Conservation (phyloP, 305 asterid species). For the Striga hermonthica region DNA sequence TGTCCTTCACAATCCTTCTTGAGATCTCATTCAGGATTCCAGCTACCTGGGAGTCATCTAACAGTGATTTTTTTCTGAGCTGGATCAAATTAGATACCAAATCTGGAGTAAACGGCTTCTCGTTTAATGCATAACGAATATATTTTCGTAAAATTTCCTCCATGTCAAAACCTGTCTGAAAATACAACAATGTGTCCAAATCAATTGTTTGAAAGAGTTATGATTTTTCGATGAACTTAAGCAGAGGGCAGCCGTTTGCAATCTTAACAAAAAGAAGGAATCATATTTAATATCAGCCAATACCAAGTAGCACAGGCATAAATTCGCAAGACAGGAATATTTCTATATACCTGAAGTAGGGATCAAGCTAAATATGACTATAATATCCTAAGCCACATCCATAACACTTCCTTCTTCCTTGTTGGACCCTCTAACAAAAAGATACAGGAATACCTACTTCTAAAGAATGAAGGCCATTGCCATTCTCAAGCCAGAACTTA, state of each 20-base stretch:
- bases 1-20: conserved; percentile 75
- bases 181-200: conserved; percentile 32
- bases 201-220: conserved; percentile 27
- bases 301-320: background rate
- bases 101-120: conserved; percentile 84
- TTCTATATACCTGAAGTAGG: background rate
- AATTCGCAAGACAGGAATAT: background rate
- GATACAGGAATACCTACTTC: background rate
- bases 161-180: conserved; percentile 88
- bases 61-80: conserved; percentile 64
- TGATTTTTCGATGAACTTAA: conserved; percentile 14
- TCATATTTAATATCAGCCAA: too few relatives aligned
- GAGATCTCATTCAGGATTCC: conserved; percentile 86
- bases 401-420: background rate
- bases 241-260: conserved; percentile 3
- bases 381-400: background rate
- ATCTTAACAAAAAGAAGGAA: background rate
- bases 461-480: background rate
- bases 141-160: conserved; percentile 86
- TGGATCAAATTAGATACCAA: conserved; percentile 74
- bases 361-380: background rate
- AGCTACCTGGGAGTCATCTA: conserved; percentile 80
- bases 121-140: conserved; percentile 85
- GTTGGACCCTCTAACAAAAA: background rate
- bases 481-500: conserved; percentile 6